Conservation (phyloP, 768 basidiomycete genomes). For the Trametes villosa region DNA sequence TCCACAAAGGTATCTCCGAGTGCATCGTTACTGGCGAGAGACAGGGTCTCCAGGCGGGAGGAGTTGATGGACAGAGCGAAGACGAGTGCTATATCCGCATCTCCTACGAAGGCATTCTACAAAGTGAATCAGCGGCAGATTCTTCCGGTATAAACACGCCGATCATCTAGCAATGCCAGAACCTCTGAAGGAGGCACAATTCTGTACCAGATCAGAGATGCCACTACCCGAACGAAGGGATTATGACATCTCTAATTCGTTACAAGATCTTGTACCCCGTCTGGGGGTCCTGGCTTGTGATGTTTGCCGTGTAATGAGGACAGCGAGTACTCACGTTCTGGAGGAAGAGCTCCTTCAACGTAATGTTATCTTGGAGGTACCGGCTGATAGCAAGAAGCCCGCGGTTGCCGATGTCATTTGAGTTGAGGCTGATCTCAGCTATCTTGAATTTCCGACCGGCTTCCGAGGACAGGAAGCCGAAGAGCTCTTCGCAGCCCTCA, state of each 20-base stretch:
- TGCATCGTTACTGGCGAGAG: slow-evolving; percentile 51
- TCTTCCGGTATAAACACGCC: no score
- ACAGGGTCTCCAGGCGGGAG: slow-evolving; percentile 54
- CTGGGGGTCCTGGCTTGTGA: no score
- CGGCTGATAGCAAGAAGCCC: slow-evolving; percentile 57
- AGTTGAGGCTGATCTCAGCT: slow-evolving; percentile 59
- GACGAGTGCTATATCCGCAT: slow-evolving; percentile 38
- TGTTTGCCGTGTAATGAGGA: no score
- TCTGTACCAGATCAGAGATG: no score
- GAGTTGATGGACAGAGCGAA: slow-evolving; percentile 58
- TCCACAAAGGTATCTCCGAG: slow-evolving; percentile 57
- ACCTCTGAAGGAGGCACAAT: no score
- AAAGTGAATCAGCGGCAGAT: not conserved
- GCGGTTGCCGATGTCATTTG: slow-evolving; percentile 56
- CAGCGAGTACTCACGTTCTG: slow-evolving; percentile 52
- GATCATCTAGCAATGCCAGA: no score
- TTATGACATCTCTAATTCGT: no score
- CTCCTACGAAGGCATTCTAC: slow-evolving; percentile 47
- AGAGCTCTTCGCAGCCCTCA: slow-evolving; percentile 57
- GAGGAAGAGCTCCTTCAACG: slow-evolving; percentile 55
- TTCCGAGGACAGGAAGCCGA: slow-evolving; percentile 56
- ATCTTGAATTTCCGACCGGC: slow-evolving; percentile 51
- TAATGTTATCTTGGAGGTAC: slow-evolving; percentile 52
- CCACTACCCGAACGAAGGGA: no score
- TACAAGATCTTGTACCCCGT: no score